Percentiles rank a stretch among this genome's conserved stretches.
phyloP scores from a whole-genome alignment of 2,329 filamentous ascomycete genomes.

The Nothophaeocryptopus gaeumannii region DNA sequence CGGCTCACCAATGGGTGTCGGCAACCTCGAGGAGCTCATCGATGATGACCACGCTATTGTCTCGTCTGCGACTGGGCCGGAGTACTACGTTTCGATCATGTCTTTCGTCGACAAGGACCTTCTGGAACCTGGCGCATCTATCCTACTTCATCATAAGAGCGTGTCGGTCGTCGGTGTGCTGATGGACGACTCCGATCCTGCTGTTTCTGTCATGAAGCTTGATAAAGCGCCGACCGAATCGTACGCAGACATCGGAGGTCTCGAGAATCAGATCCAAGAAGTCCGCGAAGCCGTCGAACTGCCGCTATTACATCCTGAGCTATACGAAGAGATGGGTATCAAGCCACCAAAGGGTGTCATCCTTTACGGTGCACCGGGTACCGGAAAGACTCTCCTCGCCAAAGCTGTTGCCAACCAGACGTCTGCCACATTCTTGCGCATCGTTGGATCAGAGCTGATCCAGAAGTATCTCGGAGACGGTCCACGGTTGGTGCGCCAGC shows the following conservation, averaged over 20 bases:
- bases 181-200: slow-evolving; percentile 91
- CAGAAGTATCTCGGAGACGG: slow-evolving; percentile 99
- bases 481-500: slow-evolving; percentile 87
- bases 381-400: slow-evolving; percentile 90
- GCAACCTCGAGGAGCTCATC: slow-evolving; percentile 96
- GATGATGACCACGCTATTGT: slow-evolving; percentile 99
- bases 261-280: slow-evolving; percentile 95
- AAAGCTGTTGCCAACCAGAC: slow-evolving; percentile 98
- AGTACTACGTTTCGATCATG: slow-evolving; percentile 99
- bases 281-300: slow-evolving; percentile 96
- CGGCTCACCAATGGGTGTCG: slow-evolving; percentile 97
- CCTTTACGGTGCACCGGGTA: slow-evolving; percentile 93
- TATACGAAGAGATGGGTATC: slow-evolving; percentile 99
- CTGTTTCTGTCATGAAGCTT: slow-evolving; percentile 98
- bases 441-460: slow-evolving; percentile 94
- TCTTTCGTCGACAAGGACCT: slow-evolving; percentile 99
- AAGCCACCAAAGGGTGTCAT: slow-evolving; percentile 99
- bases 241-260: slow-evolving; percentile 95
- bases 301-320: slow-evolving; percentile 87
- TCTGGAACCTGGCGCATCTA: slow-evolving; percentile 90
- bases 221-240: slow-evolving; percentile 98
- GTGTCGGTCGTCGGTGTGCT: slow-evolving; percentile 96
- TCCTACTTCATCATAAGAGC: slow-evolving; percentile 94
- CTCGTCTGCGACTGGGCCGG: slow-evolving; percentile 91
- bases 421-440: slow-evolving; percentile 96